Base-by-base conservation (phyloP, 495 filamentous ascomycete genomes). In the Filosporella fistucella region DNA sequence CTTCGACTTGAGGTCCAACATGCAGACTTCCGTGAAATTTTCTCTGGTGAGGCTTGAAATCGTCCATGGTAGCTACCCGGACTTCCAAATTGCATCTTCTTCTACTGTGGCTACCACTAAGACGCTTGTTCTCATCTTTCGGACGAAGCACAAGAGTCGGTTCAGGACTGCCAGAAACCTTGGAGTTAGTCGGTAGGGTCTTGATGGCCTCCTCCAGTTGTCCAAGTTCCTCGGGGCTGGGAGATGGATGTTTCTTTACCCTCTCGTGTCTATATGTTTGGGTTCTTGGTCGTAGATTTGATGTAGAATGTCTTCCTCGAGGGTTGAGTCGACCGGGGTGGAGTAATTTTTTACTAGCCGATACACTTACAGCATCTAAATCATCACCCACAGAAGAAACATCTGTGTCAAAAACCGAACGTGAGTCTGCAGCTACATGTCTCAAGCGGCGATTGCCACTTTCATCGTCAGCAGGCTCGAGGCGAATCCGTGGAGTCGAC, bases 401-500 rank as follows among this genome's bases (percentile, higher is more conserved):
- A 6, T 49, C 54, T 42, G 37, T 18, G 34, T 56, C 52, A 46
- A 50, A 59, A 12, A 42, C 34, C 6, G 55, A 54, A 4, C 43
- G 54, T 13, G 47, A 23, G 32, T 44, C 28, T 24, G 39, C 47
- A 14, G 45, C 45, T n/a, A 50, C 36, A 33, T 35, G 30, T 41
- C 30, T 50, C 11, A 45, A 20, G 3, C 25, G 47, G 37, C 50
- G 50, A 11, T 37, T 46, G 5, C 29, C 45, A 30, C 44, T 44
- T 1, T 42, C 26, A 24, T 36, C 51, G 16, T 49, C 37, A 6
- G 40, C 25, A 24, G 61, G 57, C 18, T 63, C 56, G 4, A 64
- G 40, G 13, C 55, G 50, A 26, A 58, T 46, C 5, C 55, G 54
- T 12, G 65, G 65, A 9, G 65, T 68, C 12, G 65, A 68, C 24